Evolutionary conservation across 441 rosid species (phyloP).

Genomic region (Populus hybrid): DNA sequence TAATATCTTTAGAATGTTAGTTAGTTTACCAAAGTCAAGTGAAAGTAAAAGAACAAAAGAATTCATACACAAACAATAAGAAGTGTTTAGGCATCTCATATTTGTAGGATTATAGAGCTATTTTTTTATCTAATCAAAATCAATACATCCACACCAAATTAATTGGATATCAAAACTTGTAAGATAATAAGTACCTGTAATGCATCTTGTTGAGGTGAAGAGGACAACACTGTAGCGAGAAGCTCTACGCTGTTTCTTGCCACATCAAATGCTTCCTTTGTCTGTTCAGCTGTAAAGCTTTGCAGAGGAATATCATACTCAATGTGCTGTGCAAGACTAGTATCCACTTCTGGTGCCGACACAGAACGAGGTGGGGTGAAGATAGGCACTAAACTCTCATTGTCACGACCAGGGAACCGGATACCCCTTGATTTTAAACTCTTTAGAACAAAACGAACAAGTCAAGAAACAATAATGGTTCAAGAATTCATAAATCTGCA

Average conservation of each 20-base stretch:
- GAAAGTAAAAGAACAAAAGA: not conserved
- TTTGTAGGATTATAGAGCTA: not conserved
- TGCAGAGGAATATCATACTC: constrained; percentile 50
- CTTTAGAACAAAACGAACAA: constrained; percentile 27
- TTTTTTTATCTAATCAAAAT: not conserved
- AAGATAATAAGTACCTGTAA: constrained; percentile 43
- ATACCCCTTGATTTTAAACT: constrained; percentile 86
- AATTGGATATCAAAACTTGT: not conserved
- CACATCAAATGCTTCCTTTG: constrained; percentile 84
- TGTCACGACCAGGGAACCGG: constrained; percentile 93
- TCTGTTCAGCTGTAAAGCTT: constrained; percentile 70
- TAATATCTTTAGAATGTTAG: not conserved
- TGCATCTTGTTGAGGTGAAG: constrained; percentile 75
- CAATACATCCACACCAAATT: not conserved
- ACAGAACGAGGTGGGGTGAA: constrained; percentile 86
- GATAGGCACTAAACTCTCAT: constrained; percentile 90
- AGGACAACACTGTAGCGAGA: constrained; percentile 69
- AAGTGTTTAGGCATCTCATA: not conserved
- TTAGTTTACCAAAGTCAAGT: not conserved
- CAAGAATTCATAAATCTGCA: constrained; percentile 1
- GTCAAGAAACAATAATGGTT: constrained; percentile 7
- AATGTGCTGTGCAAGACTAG: constrained; percentile 45
- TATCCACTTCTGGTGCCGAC: constrained; percentile 58
- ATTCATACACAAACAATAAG: not conserved
- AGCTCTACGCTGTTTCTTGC: constrained; percentile 92